Evolutionary conservation across 2,329 filamentous ascomycete species (phyloP), one percentile per base, ranked within the genome.

Genomic region (Chalaropsis ovoidea): DNA sequence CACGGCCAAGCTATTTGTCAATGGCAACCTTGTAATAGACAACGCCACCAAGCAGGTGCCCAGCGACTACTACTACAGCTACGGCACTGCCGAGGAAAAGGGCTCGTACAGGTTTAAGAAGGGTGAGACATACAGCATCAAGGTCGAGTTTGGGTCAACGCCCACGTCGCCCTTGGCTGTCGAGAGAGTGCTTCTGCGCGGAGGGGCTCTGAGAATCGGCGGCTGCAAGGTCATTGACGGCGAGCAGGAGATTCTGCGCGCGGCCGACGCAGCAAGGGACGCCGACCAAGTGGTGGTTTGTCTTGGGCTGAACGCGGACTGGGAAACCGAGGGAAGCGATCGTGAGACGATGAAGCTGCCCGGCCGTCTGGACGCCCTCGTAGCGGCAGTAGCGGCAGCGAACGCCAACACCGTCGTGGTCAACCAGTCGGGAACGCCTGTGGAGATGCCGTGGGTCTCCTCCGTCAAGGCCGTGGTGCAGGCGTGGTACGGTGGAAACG

Each of bases 401-500:
- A 91, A 92, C 73, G 78, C 85, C 2, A 86, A 86, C 65, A 86
- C 87, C 0, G 83, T 84, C 0, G 83, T 94, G 1, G 86, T 92
- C 1, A 84, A 89, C 72, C 89, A 92, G 70, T 89, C 87, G 0
- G 89, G 89, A 43, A 90, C 88, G 0, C 88, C 89, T 0, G 81
- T 89, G 27, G 79, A 81, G 65, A 86, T 90, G 85, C 86, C 87
- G 0, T 89, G 86, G 86, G 77, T 82, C 0, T 72, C 77, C 17
- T 74, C 79, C 41, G 67, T 69, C 52, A 67, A 67, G 27, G 82
- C 85, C 1, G 77, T 92, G 1, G 72, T 91, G 0, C 87, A 93
- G 71, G 88, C 88, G 7, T 94, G 89, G 88, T 94, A 91, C 71
- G 88, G 89, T 68, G 89, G 90, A n/a, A 90, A 94, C 71, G 89